Base-by-base conservation (phyloP, 345 rosid genomes). In the Kandelia obovata region DNA sequence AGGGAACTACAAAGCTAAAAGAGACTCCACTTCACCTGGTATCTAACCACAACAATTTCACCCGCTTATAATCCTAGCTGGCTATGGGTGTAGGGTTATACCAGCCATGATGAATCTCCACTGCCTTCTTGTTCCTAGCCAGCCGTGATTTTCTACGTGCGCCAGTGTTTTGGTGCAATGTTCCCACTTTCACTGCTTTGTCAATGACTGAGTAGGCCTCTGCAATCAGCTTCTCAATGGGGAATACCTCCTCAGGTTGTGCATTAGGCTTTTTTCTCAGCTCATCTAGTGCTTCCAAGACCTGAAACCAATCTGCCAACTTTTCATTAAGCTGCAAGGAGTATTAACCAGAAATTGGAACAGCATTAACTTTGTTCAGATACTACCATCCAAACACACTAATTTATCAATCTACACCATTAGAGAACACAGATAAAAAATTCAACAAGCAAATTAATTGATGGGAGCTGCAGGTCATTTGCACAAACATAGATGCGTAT, bases 41-140 rank as follows among this genome's bases (percentile, higher is more conserved):
- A 43, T 13, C 5, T 15, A 7, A 7, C 5, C 49, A 43, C 49
- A 43, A 43, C 49, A 39, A 8, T 15, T 11, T 39, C 15, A 11
- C 49, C 13, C 17, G 5, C 49, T 43, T 16, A 5, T 21, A 55
- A 55, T 11, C 60, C 77, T 84, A 49, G 74, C 67, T 57, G 3
- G 81, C 43, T 7, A 59, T 25, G 2, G 70, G 51, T 23, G 73
- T 82, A n/a, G 98, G 96, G 61, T 82, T 72, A 47, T 89, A 94
- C 97, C 97, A 95, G 65, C 92, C 93, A 58, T 84, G 97, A 78
- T 87, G 97, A 66, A 95, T 87, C 78, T 86, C 92, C 20, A 91
- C 92, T 17, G 88, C 86, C 81, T 84, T 91, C 83, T 95, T 95
- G 75, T 91, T 89, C 77, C 97, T 71, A 26, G 99, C 99, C 32